These are phyloP conservation scores for Xylaria nigripes DNA, from an alignment of 495 filamentous ascomycete genomes.

Conservation along the genomic window DNA sequence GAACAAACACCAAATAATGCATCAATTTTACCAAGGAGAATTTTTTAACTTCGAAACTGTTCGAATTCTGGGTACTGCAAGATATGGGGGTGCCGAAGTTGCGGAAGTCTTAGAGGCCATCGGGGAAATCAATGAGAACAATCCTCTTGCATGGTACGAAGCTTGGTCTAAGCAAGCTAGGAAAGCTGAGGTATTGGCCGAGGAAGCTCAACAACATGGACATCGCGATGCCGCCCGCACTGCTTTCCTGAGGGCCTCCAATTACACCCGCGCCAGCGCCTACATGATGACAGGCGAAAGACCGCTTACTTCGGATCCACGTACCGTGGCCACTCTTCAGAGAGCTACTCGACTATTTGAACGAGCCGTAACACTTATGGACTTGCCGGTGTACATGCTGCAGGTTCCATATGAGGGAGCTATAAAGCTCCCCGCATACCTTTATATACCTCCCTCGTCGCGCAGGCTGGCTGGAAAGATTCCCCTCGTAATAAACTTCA, in stretches of 20 bases:
- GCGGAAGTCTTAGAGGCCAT: slow-evolving; percentile 35
- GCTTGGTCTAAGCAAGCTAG: slow-evolving; percentile 25
- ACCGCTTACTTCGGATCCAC: no score
- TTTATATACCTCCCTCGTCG: slow-evolving; percentile 31
- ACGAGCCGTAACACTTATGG: no score
- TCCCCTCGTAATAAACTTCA: slow-evolving; percentile 32
- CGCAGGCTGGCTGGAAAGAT: not conserved
- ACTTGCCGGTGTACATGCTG: no score
- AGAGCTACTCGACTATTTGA: no score
- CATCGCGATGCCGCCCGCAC: slow-evolving; percentile 19
- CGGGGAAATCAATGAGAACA: slow-evolving; percentile 28
- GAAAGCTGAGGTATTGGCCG: slow-evolving; percentile 26
- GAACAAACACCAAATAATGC: no score
- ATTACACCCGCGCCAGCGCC: slow-evolving; percentile 33
- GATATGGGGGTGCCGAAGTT: slow-evolving; percentile 32
- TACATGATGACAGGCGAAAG: no score
- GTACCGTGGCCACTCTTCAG: no score
- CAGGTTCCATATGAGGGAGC: no score
- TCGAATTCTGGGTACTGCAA: slow-evolving; percentile 34
- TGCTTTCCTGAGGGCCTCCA: slow-evolving; percentile 33
- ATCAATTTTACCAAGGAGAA: no score
- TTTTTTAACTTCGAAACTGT: slow-evolving; percentile 44
- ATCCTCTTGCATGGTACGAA: slow-evolving; percentile 35
- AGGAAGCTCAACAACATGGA: slow-evolving; percentile 21
- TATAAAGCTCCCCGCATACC: slow-evolving; percentile 36